A percentile compares a stretch with the other conserved stretches of the same genome.
Conservation (phyloP, 495 filamentous ascomycete genomes). For the Hyaloscypha variabilis region DNA sequence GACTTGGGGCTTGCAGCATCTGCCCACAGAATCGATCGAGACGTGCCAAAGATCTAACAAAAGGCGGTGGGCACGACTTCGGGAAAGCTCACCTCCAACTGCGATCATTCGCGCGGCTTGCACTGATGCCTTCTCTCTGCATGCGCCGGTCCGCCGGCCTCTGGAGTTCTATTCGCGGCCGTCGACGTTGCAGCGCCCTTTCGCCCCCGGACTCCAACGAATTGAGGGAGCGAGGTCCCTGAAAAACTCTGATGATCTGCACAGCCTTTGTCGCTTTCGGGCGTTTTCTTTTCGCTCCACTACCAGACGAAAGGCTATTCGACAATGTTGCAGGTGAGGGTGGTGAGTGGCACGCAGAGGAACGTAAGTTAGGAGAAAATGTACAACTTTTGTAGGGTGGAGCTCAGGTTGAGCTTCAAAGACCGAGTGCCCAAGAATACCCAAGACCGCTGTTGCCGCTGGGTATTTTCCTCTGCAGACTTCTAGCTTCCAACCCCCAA, state of each 20-base stretch:
- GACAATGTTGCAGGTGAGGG: background rate
- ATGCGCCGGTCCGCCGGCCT: background rate
- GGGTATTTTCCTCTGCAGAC: too few species aligned
- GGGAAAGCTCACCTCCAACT: background rate
- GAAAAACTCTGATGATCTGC: conserved; percentile 26
- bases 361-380: background rate
- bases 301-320: background rate
- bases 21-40: background rate
- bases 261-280: conserved; percentile 17
- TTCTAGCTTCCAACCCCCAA: background rate
- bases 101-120: conserved; percentile 3
- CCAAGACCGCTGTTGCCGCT: background rate
- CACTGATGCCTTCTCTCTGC: background rate
- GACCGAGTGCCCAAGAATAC: background rate
- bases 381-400: background rate
- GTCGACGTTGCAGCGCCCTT: background rate
- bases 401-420: background rate
- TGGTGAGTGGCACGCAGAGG: background rate
- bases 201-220: conserved; percentile 22
- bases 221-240: conserved; percentile 26
- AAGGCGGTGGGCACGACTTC: conserved; percentile 24
- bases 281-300: background rate
- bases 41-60: conserved; percentile 14
- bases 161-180: background rate
- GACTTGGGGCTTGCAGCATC: background rate